phyloP scores from a whole-genome alignment of 345 rosid species.

The Salix suchowensis region DNA sequence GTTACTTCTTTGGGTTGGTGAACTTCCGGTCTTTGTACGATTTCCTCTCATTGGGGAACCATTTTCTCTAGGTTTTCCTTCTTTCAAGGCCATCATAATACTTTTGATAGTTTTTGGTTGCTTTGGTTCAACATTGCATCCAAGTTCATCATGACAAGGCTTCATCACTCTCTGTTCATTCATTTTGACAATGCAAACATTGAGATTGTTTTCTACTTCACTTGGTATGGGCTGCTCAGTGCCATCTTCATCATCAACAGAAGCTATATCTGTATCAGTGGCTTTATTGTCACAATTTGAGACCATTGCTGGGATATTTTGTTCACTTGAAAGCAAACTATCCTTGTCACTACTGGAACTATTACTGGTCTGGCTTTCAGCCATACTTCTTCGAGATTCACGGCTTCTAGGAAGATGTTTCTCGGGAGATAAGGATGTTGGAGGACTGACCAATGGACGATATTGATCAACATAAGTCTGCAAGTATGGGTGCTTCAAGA shows the following conservation, averaged over 20 bases:
- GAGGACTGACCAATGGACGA: slow-evolving; percentile 51
- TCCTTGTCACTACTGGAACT: slow-evolving; percentile 78
- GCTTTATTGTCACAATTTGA: slow-evolving; percentile 44
- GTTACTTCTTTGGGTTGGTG: slow-evolving; percentile 44
- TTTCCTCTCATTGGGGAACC: slow-evolving; percentile 76
- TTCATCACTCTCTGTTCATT: slow-evolving; percentile 45
- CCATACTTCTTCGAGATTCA: slow-evolving; percentile 57
- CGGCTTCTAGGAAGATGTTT: slow-evolving; percentile 45
- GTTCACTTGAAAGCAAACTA: slow-evolving; percentile 59
- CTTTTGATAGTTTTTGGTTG: slow-evolving; percentile 78
- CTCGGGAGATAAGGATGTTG: slow-evolving; percentile 38
- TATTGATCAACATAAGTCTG: slow-evolving; percentile 83
- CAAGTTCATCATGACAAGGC: slow-evolving; percentile 40
- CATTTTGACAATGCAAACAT: slow-evolving; percentile 35
- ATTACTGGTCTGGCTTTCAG: slow-evolving; percentile 88
- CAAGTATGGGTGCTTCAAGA: slow-evolving; percentile 95
- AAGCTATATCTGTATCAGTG: slow-evolving; percentile 48
- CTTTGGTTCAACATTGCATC: slow-evolving; percentile 50
- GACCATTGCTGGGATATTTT: slow-evolving; percentile 27
- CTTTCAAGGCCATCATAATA: slow-evolving; percentile 90
- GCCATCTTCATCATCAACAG: slow-evolving; percentile 61
- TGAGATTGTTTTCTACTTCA: slow-evolving; percentile 40
- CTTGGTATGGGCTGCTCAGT: slow-evolving; percentile 38
- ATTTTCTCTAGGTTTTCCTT: slow-evolving; percentile 83
- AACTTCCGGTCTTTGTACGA: slow-evolving; percentile 44